Evolutionary conservation across 2,329 filamentous ascomycete species (phyloP).

Genomic region (Daldinia sp.): DNA sequence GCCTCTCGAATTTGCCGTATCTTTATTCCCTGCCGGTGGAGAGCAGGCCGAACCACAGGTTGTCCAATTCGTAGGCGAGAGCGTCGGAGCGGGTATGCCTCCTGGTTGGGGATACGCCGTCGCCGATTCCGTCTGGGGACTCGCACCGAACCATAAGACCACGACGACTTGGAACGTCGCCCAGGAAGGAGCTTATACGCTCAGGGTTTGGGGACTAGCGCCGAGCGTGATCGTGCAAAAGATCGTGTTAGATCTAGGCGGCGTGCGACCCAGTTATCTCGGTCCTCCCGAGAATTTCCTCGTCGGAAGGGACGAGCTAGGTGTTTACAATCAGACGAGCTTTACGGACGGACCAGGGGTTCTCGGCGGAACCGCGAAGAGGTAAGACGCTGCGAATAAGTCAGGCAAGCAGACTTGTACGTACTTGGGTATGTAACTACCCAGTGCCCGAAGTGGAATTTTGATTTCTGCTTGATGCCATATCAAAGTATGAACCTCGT

Average conservation of each 20-base stretch:
- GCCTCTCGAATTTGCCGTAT: constrained; percentile 51
- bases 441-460: too few relatives aligned
- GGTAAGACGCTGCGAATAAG: not conserved
- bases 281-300: constrained; percentile 65
- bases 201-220: constrained; percentile 61
- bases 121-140: constrained; percentile 57
- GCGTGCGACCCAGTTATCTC: constrained; percentile 61
- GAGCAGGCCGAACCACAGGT: constrained; percentile 43
- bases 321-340: constrained; percentile 50
- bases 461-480: too few relatives aligned
- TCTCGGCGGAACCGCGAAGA: not conserved
- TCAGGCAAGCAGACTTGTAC: too few relatives aligned
- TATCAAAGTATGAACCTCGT: too few relatives aligned
- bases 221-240: constrained; percentile 64
- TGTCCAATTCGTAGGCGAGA: constrained; percentile 53
- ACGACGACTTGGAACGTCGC: constrained; percentile 54
- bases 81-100: constrained; percentile 53
- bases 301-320: constrained; percentile 51
- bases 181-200: constrained; percentile 55
- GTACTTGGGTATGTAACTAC: not conserved
- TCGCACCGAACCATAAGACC: constrained; percentile 52
- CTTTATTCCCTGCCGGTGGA: constrained; percentile 46
- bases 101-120: constrained; percentile 55
- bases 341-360: constrained; percentile 43
- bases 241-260: constrained; percentile 63